These are phyloP conservation scores for Russula compacta DNA, from an alignment of 768 basidiomycete genomes.

Conservation along the genomic window DNA sequence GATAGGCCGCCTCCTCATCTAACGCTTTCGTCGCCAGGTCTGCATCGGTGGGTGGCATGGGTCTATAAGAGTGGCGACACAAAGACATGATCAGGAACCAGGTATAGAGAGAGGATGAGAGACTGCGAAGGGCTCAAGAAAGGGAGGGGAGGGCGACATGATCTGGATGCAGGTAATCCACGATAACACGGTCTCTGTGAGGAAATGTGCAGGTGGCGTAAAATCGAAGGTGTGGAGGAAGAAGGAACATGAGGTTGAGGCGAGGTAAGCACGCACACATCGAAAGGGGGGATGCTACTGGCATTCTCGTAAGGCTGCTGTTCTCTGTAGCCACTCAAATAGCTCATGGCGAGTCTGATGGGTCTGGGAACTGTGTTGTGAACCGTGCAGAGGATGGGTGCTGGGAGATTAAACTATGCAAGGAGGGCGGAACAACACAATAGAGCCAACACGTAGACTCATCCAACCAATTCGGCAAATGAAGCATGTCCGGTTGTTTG, in stretches of 20 bases:
- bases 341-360: conserved; percentile 6
- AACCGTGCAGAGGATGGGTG: background rate
- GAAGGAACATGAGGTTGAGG: conserved; percentile 15
- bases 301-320: conserved; percentile 9
- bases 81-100: conserved; percentile 27
- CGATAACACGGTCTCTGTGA: background rate
- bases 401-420: background rate
- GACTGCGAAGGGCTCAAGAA: background rate
- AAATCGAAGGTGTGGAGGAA: background rate
- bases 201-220: background rate
- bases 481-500: background rate
- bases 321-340: conserved; percentile 12
- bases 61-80: conserved; percentile 54
- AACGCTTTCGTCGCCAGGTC: conserved; percentile 66
- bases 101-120: conserved; percentile 2
- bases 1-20: conserved; percentile 57
- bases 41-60: conserved; percentile 56
- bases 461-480: background rate
- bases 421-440: background rate
- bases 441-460: background rate
- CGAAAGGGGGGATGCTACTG: conserved; percentile 18
- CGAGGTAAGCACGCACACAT: conserved; percentile 17
- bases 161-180: background rate
- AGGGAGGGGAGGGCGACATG: background rate
- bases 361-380: background rate